phyloP scores from a whole-genome alignment of 2,329 filamentous ascomycete genomes.

The Claviceps monticola region DNA sequence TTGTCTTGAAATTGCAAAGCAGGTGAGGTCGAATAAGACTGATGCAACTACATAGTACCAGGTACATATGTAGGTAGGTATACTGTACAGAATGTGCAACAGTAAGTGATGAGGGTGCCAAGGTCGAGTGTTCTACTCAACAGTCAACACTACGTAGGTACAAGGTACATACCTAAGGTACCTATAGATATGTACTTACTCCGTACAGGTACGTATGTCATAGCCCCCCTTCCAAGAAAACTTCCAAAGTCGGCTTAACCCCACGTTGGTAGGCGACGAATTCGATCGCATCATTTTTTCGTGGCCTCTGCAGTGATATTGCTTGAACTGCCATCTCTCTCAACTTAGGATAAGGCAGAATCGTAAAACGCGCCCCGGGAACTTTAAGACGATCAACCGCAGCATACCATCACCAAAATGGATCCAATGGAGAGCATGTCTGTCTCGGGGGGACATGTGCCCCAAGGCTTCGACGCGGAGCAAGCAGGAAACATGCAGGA shows the following conservation, averaged over 20 bases:
- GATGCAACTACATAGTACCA: too few relatives aligned
- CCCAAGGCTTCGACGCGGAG: slow-evolving; percentile 47
- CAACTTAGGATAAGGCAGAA: neutral
- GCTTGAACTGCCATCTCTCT: neutral
- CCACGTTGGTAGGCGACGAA: neutral
- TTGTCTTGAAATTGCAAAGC: neutral
- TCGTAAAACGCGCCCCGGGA: neutral
- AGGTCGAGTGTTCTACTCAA: too few relatives aligned
- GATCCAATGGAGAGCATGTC: slow-evolving; percentile 27
- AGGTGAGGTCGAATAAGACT: too few relatives aligned
- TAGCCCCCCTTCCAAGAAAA: slow-evolving; percentile 1
- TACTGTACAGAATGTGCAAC: too few relatives aligned
- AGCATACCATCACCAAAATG: slow-evolving; percentile 13
- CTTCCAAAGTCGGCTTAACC: neutral
- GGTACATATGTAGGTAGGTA: too few relatives aligned
- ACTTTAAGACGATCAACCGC: neutral
- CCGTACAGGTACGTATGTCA: neutral
- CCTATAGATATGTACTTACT: neutral
- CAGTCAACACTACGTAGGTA: too few relatives aligned
- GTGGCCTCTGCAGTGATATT: neutral
- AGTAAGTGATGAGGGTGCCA: too few relatives aligned
- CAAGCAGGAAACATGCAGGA: slow-evolving; percentile 41
- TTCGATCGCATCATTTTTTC: neutral
- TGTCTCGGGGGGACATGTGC: slow-evolving; percentile 18
- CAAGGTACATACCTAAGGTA: too few relatives aligned